Conservation (phyloP, 2,329 filamentous ascomycete genomes). For the Scleromitrula shiraiana region DNA sequence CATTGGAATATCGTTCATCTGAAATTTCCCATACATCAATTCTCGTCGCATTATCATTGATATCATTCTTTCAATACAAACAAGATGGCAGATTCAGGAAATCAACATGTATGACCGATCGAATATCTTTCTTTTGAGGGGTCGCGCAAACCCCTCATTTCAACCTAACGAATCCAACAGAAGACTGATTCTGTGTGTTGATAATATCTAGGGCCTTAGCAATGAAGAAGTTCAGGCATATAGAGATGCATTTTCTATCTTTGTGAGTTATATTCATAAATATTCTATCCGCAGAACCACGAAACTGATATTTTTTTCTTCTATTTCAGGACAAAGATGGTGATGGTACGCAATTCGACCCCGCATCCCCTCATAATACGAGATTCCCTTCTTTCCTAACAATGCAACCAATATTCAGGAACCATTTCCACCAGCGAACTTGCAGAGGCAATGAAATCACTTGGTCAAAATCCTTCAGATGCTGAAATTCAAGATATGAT, state of each 20-base stretch:
- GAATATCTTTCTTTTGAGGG: no score
- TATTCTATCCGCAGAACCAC: background rate
- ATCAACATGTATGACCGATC: background rate
- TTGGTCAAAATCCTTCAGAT: constrained; percentile 9
- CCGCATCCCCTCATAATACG: constrained; percentile 2
- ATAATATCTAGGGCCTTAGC: constrained; percentile 5
- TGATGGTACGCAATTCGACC: constrained; percentile 9
- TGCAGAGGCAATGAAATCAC: constrained; percentile 8
- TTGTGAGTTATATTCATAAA: background rate
- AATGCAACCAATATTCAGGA: background rate
- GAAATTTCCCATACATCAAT: no score
- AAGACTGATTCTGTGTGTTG: background rate
- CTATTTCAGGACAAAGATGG: constrained; percentile 6
- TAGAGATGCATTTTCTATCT: constrained; percentile 10
- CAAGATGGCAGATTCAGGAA: background rate
- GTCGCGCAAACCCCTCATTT: background rate
- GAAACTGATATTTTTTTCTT: background rate
- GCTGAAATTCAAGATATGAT: constrained; percentile 11
- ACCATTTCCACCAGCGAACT: constrained; percentile 6
- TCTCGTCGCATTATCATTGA: no score
- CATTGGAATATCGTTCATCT: no score
- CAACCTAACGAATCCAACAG: background rate
- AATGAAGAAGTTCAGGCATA: constrained; percentile 8
- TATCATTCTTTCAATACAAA: background rate
- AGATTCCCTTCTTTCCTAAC: background rate